Conservation (phyloP, 2,329 filamentous ascomycete genomes). For the Cytospora mali region DNA sequence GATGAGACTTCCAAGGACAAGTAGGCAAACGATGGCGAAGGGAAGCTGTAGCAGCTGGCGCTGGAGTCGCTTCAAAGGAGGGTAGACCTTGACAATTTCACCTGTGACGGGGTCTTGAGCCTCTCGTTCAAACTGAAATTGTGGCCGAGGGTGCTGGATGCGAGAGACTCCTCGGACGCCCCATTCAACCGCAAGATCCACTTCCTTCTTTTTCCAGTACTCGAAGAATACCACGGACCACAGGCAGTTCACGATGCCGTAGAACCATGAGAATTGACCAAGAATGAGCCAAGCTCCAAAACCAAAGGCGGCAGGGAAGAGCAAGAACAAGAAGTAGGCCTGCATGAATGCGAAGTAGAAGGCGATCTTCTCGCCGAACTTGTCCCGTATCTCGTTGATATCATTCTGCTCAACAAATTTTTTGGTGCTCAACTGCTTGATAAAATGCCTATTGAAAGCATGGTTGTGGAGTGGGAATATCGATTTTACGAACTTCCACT, state of each 20-base stretch:
- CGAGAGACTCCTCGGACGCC: conserved; percentile 81
- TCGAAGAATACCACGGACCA: conserved; percentile 92
- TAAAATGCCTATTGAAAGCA: conserved; percentile 72
- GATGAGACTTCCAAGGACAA: conserved; percentile 79
- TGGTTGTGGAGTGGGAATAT: conserved; percentile 82
- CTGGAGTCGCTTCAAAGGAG: conserved; percentile 71
- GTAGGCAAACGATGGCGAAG: conserved; percentile 74
- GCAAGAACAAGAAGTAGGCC: conserved; percentile 82
- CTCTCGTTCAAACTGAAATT: conserved; percentile 80
- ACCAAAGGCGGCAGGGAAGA: conserved; percentile 81
- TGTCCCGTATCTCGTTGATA: conserved; percentile 73
- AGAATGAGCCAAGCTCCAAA: conserved; percentile 78
- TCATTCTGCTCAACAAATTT: conserved; percentile 67
- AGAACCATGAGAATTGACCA: conserved; percentile 80
- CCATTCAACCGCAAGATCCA: conserved; percentile 85
- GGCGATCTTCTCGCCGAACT: conserved; percentile 81
- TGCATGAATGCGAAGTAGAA: conserved; percentile 97
- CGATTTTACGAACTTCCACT: conserved; percentile 73
- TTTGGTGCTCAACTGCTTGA: conserved; percentile 74
- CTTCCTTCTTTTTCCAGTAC: conserved; percentile 93
- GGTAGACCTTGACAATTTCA: conserved; percentile 75
- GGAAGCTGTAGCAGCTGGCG: conserved; percentile 82
- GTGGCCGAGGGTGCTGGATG: conserved; percentile 75
- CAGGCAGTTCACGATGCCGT: conserved; percentile 76
- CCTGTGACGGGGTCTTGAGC: conserved; percentile 80